Percentiles rank a stretch among this genome's conserved stretches.
phyloP scores from a whole-genome alignment of 106 monocot species.

The Alisma plantagoaquatica region DNA sequence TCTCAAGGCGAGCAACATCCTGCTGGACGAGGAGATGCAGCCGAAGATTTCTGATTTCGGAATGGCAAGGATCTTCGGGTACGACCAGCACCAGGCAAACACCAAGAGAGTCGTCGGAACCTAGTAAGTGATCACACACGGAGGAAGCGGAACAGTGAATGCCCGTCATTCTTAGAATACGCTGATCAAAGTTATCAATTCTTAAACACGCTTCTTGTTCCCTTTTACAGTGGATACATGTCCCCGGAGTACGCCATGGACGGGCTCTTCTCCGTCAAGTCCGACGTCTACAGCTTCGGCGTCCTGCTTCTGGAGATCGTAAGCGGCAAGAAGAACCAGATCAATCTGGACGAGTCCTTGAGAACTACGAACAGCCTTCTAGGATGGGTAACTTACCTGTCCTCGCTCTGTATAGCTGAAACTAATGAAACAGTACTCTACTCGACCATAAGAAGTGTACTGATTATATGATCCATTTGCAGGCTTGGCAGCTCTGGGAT shows the following conservation, averaged over 20 bases:
- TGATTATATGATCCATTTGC: too few species aligned
- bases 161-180: too few species aligned
- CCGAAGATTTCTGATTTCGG: slow-evolving; percentile 1
- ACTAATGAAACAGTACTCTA: not conserved
- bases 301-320: not conserved
- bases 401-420: not conserved
- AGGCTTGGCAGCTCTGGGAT: slow-evolving; percentile 1
- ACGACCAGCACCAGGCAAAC: not conserved
- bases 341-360: not conserved
- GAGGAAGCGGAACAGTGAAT: too few species aligned
- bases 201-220: too few species aligned
- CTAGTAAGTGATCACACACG: not conserved
- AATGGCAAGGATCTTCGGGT: not conserved
- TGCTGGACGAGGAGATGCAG: slow-evolving; percentile 1
- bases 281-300: slow-evolving; percentile 3
- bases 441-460: too few species aligned
- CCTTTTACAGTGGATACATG: not conserved
- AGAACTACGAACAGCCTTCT: not conserved
- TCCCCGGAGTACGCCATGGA: slow-evolving; percentile 1
- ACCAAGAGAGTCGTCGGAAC: not conserved
- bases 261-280: not conserved
- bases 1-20: slow-evolving; percentile 1
- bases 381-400: not conserved
- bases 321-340: not conserved
- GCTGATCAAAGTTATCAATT: too few species aligned